Evolutionary conservation across 2,329 filamentous ascomycete species (phyloP).

Genomic region (Hypoxylon sp.): DNA sequence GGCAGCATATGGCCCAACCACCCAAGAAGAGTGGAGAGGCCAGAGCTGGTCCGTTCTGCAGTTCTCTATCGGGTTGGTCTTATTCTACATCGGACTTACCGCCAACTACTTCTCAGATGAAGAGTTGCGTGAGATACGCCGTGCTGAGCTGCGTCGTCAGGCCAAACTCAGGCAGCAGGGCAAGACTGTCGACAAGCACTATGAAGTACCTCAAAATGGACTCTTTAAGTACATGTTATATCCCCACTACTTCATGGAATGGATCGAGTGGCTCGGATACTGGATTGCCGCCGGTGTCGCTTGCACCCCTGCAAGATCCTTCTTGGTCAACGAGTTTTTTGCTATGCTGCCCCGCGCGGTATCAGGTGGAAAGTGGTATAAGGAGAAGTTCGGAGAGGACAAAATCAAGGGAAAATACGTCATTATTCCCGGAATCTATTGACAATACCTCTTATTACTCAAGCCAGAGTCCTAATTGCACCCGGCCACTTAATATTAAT

Average conservation of each 20-base stretch:
- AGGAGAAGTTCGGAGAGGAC: conserved; percentile 86
- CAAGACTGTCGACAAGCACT: conserved; percentile 79
- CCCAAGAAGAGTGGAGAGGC: conserved; percentile 63
- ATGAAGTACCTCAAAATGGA: conserved; percentile 86
- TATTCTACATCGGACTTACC: conserved; percentile 82
- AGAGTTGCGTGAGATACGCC: conserved; percentile 86
- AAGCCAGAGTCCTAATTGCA: neutral
- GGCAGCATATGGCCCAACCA: conserved; percentile 80
- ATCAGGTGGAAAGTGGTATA: conserved; percentile 87
- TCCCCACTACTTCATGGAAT: conserved; percentile 96
- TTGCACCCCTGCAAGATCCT: conserved; percentile 82
- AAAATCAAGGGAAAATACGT: conserved; percentile 82
- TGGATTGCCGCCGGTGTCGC: conserved; percentile 78
- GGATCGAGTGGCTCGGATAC: conserved; percentile 95
- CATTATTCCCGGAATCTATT: conserved; percentile 65
- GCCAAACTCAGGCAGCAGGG: conserved; percentile 57
- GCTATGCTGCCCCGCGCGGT: conserved; percentile 91
- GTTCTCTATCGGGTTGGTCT: conserved; percentile 73
- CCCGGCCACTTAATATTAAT: neutral
- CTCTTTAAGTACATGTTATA: conserved; percentile 87
- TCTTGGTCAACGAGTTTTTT: conserved; percentile 87
- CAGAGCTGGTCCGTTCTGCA: conserved; percentile 58
- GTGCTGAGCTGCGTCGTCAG: conserved; percentile 74
- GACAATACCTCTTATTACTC: conserved; percentile 11
- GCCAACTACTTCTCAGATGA: conserved; percentile 93